Conservation (phyloP, 768 basidiomycete genomes). For the Russula vinacea region DNA sequence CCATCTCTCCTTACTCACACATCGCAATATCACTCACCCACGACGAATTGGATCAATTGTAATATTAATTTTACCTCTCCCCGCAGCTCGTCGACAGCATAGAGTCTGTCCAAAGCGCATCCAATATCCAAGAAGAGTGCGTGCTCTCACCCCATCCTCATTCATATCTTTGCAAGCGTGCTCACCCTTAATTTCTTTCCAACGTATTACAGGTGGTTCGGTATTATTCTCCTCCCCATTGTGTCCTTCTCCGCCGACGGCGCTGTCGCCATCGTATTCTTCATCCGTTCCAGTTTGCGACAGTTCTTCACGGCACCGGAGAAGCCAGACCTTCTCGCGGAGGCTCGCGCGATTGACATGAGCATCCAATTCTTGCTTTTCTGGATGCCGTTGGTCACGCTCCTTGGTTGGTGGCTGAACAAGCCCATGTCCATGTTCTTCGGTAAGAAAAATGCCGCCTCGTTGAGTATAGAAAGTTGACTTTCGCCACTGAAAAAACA, state of each 20-base stretch:
- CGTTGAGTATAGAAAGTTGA: background rate
- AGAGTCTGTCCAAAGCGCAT: slow-evolving; percentile 47
- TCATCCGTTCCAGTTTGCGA: slow-evolving; percentile 45
- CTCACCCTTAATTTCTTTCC: background rate
- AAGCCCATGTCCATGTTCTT: slow-evolving; percentile 65
- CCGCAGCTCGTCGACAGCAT: slow-evolving; percentile 62
- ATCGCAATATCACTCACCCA: background rate
- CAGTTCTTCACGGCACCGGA: slow-evolving; percentile 42
- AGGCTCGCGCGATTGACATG: slow-evolving; percentile 68
- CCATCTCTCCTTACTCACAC: background rate
- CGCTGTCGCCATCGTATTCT: slow-evolving; percentile 55
- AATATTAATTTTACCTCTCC: background rate
- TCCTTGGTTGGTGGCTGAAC: slow-evolving; percentile 64
- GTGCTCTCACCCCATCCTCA: slow-evolving; percentile 30
- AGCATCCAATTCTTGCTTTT: slow-evolving; percentile 75
- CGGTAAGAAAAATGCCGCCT: slow-evolving; percentile 45
- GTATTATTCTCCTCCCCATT: slow-evolving; percentile 65
- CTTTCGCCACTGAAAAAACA: background rate
- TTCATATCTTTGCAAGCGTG: background rate
- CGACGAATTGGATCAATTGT: background rate
- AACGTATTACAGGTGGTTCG: slow-evolving; percentile 57
- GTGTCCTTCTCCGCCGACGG: slow-evolving; percentile 75
- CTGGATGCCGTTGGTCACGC: slow-evolving; percentile 72
- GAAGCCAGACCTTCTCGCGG: slow-evolving; percentile 57
- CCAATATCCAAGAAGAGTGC: slow-evolving; percentile 53